A percentile compares a stretch with the other conserved stretches of the same genome.
phyloP scores from a whole-genome alignment of 345 rosid species.

The Eucalyptus cloeziana region DNA sequence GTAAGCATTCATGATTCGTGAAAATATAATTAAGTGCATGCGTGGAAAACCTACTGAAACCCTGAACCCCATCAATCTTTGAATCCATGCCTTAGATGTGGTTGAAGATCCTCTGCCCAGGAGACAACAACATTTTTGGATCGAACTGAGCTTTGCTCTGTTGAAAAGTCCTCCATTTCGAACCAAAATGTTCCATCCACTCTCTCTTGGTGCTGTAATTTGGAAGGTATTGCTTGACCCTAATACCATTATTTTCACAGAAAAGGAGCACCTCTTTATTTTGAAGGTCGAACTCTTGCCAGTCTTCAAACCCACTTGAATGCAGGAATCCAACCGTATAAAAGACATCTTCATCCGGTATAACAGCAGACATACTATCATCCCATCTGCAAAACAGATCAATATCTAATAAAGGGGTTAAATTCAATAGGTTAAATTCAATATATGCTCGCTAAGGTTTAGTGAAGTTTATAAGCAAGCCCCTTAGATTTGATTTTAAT shows the following conservation, averaged over 20 bases:
- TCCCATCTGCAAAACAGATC: neutral
- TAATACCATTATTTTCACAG: neutral
- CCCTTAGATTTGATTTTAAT: neutral
- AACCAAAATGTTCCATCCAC: conserved; percentile 1
- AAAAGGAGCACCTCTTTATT: neutral
- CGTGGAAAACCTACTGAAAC: neutral
- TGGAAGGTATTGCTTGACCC: neutral
- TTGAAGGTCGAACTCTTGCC: neutral
- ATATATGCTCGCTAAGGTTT: neutral
- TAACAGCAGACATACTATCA: neutral
- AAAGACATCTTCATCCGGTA: conserved; percentile 3
- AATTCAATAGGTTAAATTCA: neutral
- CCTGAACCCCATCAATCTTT: neutral
- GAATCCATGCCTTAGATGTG: neutral
- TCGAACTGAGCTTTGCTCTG: neutral
- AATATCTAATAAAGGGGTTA: neutral
- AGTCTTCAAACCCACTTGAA: neutral
- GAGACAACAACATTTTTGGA: conserved; percentile 1
- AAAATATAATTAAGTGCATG: neutral
- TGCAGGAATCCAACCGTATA: conserved; percentile 2
- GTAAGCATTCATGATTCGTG: neutral
- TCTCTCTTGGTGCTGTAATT: neutral
- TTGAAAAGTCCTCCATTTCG: neutral
- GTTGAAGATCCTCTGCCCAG: conserved; percentile 3
- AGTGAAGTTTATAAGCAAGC: neutral